Evolutionary conservation across 345 rosid genomes (phyloP), one percentile per base, ranked within the genome.

Genomic region (Psidium guajava): DNA sequence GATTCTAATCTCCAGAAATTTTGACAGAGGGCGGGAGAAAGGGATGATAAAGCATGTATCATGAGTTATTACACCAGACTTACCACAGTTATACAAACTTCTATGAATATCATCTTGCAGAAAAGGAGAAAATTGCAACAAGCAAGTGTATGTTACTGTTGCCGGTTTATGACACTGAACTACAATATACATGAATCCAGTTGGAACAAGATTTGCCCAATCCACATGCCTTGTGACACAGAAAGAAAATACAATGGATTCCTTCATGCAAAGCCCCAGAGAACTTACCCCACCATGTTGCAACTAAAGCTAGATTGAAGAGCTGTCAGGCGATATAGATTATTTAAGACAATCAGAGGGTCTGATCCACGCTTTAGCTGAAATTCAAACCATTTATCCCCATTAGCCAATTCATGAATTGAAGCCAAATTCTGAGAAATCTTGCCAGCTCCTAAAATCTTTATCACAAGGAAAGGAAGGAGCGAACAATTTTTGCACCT

Each of bases 281-380:
- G 21, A 83, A 85, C 99, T 91, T 89, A 97, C 98, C 98, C 92
- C 57, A 97, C 98, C 98, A 95, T 97, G 91, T 97, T 97, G 94
- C 98, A 97, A 90, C 94, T 95, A 88, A 97, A 97, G 89, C 97
- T 92, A 85, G 99, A 95, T 88, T 97, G 99, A 69, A 97, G 96
- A 89, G 98, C 93, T 58, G 99, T 95, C 44, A 92, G 94, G 74
- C 97, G 95, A 89, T 91, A 97, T 86, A 97, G 96, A 85, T 93
- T 97, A 83, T 97, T 97, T 54, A 95, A 88, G 83, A 95, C 94
- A 86, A 97, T 92, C 56, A 93, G 91, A 53, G 98, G 92, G 85
- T 97, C 97, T n/a, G 90, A 93, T 84, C 96, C 98, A 36, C 98
- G 92, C 90, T 97, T 97, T 86, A 97, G 91, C 99, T 97, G 92